phyloP scores from a whole-genome alignment of 2,329 filamentous ascomycete genomes.

The Pseudogymnoascus sp. region DNA sequence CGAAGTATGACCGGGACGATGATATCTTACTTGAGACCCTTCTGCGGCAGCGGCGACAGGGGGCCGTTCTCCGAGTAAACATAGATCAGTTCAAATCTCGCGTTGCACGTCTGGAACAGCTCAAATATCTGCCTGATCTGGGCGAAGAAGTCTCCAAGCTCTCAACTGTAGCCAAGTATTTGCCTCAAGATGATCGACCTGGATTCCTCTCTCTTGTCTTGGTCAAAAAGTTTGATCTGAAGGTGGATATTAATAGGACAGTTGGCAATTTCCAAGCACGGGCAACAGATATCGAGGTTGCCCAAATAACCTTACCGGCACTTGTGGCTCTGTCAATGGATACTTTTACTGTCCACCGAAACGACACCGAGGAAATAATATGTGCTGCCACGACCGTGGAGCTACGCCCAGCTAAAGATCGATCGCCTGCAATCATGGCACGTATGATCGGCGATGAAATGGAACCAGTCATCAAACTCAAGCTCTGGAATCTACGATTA shows the following conservation, averaged over 20 bases:
- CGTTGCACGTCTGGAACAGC: constrained; percentile 55
- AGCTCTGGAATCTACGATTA: constrained; percentile 73
- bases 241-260: constrained; percentile 57
- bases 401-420: constrained; percentile 21
- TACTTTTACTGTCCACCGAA: constrained; percentile 54
- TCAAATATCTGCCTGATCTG: constrained; percentile 62
- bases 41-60: constrained; percentile 77
- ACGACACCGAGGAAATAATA: constrained; percentile 64
- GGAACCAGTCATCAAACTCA: constrained; percentile 82
- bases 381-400: constrained; percentile 38
- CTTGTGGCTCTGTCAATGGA: constrained; percentile 72
- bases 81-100: constrained; percentile 57
- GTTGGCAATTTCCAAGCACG: constrained; percentile 58
- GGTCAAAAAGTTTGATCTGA: constrained; percentile 55
- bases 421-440: constrained; percentile 69
- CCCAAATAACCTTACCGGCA: constrained; percentile 78
- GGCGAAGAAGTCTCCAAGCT: constrained; percentile 74
- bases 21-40: constrained; percentile 94
- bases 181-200: constrained; percentile 91
- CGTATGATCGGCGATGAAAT: constrained; percentile 90
- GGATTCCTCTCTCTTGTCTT: constrained; percentile 71
- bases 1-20: constrained; percentile 79
- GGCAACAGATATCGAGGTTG: constrained; percentile 59
- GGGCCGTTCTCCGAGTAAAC: constrained; percentile 67
- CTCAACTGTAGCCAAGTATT: constrained; percentile 83